Evolutionary conservation across 805 yeast species (phyloP), one percentile per base, ranked within the genome.

Genomic region (Ascoidea tarda): DNA sequence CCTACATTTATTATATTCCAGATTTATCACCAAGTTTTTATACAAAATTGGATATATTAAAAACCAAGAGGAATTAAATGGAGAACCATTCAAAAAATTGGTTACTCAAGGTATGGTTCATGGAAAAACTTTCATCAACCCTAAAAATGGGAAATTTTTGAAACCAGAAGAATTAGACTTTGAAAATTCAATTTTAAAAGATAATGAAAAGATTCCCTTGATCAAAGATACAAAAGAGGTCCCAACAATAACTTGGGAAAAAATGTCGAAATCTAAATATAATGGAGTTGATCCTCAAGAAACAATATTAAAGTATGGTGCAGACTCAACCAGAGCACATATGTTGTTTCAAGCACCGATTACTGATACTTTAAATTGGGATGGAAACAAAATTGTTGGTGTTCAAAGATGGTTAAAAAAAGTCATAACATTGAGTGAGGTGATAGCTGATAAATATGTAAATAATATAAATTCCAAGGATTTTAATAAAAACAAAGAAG

Each of bases 81-180:
- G 87, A 31, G 99, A 93, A 62, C 99, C 99, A 1, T 80, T 93
- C 62, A 75, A 70, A 53, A 77, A 76, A 55, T 71, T 93, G 44
- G 82, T 91, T 1, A 90, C 97, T 1, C 98, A 91, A 65, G 99
- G 99, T 16, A 93, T 93, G 99, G 99, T 93, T 4, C 96, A 91
- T 56, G 98, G 97, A 2, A 81, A 78, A 61, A 93, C 99, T 0
- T 86, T 64, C 59, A 70, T 72, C 6, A 83, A 90, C 58, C 93
- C 96, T 3, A 66, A 64, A 0, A 82, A 76, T 33, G 93, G 91
- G 0, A 69, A 81, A 53, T 91, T 84, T 64, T 69, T 93, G 58
- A 87, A 80, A 59, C 91, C 95, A 0, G 81, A 82, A 1, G 97
- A 93, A 59, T 63, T 87, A 10, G 82, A 76, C 46, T 46, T 65